Evolutionary conservation across 1,284 basidiomycete species (phyloP), one percentile per base, ranked within the genome.

Genomic region (Cerrena zonata): DNA sequence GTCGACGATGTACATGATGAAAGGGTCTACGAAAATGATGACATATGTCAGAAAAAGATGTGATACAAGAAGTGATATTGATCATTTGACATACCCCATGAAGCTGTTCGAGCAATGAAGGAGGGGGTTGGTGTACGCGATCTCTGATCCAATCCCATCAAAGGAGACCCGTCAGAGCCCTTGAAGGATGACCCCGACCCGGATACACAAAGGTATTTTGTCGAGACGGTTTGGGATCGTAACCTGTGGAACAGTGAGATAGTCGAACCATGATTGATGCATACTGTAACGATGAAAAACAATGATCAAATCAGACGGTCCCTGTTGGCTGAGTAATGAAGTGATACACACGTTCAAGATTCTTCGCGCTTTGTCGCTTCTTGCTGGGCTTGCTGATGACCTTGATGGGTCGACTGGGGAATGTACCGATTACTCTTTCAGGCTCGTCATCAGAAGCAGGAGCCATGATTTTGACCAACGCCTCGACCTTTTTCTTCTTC

Each of bases 381-480:
- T 97, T 96, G 75, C 89, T 91, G 2, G 92, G 92, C 68, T 95
- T 95, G 69, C 88, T 91, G 70, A 98, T 97, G 60, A 98, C 91
- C 69, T 95, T 95, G 78, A 98, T 97, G 27, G 94, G 87, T 47
- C 88, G 85, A 60, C 89, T 91, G 49, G 89, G 84, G 74, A 95
- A 94, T 23, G 84, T 78, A 41, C 91, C 91, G 60, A 97, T 80
- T 50, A 93, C 75, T 60, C 89, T 75, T 71, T 91, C 80, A 58
- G 82, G 79, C 69, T 87, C 84, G 61, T 89, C 78, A 54, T 86
- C 88, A 58, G 78, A 83, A 44, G 78, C 80, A 12, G 92, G 89
- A 25, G 90, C 89, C 55, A 86, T 86, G 65, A 98, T 86, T 64
- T 90, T 90, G 57, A 94, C 90, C 30, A 91, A 73, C 1, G 93